Conservation (phyloP, 139 green algal species). For the Haematococcus sp. region DNA sequence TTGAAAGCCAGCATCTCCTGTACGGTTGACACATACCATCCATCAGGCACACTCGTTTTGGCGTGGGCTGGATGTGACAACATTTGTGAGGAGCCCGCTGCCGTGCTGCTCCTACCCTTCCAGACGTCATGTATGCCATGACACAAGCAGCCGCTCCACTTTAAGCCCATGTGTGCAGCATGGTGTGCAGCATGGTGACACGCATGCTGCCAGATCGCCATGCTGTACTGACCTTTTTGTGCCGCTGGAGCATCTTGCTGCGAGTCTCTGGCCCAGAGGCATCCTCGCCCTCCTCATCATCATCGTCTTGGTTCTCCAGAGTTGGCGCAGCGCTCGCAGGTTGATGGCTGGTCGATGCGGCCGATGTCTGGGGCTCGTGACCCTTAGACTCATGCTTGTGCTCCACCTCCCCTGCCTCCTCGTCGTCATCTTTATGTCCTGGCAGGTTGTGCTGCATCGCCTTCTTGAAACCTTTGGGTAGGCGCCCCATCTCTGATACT, state of each 20-base stretch:
- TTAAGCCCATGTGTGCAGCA: not conserved
- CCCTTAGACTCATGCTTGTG: not conserved
- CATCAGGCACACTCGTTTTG: not conserved
- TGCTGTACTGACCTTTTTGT: constrained; percentile 58
- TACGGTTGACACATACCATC: too few relatives aligned
- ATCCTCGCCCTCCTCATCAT: constrained; percentile 9
- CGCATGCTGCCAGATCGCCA: not conserved
- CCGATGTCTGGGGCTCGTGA: not conserved
- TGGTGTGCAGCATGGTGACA: not conserved
- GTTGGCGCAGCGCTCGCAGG: not conserved
- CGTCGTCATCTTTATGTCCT: not conserved
- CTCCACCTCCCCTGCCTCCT: not conserved
- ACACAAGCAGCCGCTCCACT: too few relatives aligned
- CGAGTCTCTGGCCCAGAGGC: constrained; percentile 45
- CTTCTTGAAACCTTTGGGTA: constrained; percentile 12
- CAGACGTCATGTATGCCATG: too few relatives aligned
- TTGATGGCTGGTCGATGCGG: not conserved
- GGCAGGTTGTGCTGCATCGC: not conserved
- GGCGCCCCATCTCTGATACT: constrained; percentile 7
- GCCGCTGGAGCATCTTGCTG: constrained; percentile 70
- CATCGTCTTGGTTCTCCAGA: constrained; percentile 10
- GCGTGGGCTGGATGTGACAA: not conserved
- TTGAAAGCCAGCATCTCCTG: constrained; percentile 75
- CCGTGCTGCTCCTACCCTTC: too few relatives aligned
- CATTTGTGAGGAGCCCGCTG: too few relatives aligned